Evolutionary conservation across 2,329 filamentous ascomycete genomes (phyloP).

Genomic region (Aspergillus tubingensis): DNA sequence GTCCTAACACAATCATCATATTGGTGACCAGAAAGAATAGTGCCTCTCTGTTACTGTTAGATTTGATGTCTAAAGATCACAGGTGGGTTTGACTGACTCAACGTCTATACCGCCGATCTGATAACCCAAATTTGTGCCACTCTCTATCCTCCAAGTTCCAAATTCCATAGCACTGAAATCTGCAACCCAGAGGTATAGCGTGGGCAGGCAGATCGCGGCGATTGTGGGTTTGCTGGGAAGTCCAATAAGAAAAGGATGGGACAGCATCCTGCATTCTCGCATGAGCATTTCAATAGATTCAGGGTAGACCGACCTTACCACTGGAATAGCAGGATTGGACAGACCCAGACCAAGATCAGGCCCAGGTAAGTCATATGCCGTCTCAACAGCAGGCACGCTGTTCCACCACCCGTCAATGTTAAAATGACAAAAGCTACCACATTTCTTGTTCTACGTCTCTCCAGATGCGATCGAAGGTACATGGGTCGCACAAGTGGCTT

Average conservation of each 20-base stretch:
- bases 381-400: constrained; percentile 50
- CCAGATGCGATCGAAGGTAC: constrained; percentile 50
- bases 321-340: constrained; percentile 64
- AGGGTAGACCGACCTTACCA: constrained; percentile 55
- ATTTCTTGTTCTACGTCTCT: neutral
- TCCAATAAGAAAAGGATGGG: constrained; percentile 63
- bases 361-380: constrained; percentile 63
- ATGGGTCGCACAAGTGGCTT: constrained; percentile 62
- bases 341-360: constrained; percentile 69
- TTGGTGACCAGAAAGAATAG: constrained; percentile 74
- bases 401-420: neutral
- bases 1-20: constrained; percentile 67
- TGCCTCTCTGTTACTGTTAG: constrained; percentile 54
- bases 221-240: constrained; percentile 61
- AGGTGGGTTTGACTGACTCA: constrained; percentile 47
- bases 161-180: constrained; percentile 67
- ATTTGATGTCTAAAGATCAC: neutral
- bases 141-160: constrained; percentile 72
- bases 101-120: constrained; percentile 66
- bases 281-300: constrained; percentile 21
- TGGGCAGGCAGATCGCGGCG: constrained; percentile 64
- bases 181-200: constrained; percentile 70
- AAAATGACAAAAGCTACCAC: neutral
- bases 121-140: constrained; percentile 65
- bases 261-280: neutral